phyloP scores from a whole-genome alignment of 371 early-diverging fungal genomes.

The Phascolomyces articulosus region DNA sequence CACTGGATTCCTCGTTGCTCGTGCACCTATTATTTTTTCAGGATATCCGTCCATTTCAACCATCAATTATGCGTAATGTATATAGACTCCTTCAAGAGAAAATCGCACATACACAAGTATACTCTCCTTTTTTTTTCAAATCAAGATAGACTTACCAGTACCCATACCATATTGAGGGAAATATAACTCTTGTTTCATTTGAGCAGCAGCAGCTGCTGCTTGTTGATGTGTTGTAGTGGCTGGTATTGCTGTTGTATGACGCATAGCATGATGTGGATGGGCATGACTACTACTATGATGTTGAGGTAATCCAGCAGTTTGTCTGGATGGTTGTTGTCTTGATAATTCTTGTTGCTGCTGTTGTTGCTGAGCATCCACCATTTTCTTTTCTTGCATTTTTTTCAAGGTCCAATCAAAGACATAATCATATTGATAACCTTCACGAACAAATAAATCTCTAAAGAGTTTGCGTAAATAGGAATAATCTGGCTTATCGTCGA shows the following conservation, averaged over 20 bases:
- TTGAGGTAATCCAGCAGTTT: not conserved
- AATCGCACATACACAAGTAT: too few relatives aligned
- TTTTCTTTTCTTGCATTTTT: constrained; percentile 32
- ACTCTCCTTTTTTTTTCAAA: not conserved
- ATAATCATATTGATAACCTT: constrained; percentile 96
- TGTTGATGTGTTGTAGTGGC: constrained; percentile 1
- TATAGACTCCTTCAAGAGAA: too few relatives aligned
- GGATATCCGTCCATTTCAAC: not conserved
- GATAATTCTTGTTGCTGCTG: constrained; percentile 4
- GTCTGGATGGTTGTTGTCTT: not conserved
- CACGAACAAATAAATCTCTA: constrained; percentile 94
- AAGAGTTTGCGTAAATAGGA: constrained; percentile 96
- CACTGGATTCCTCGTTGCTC: not conserved
- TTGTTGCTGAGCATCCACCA: constrained; percentile 1
- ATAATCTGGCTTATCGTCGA: constrained; percentile 99
- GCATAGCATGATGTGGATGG: not conserved
- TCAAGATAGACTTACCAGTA: constrained; percentile 1
- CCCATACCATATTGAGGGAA: constrained; percentile 1
- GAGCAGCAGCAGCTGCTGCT: not conserved
- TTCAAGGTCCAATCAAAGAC: constrained; percentile 95
- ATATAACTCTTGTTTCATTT: not conserved
- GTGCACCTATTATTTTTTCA: not conserved
- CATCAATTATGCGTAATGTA: too few relatives aligned
- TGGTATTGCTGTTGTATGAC: not conserved
- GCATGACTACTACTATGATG: not conserved